Evolutionary conservation across 106 monocot genomes (phyloP).

Genomic region (Apostasia shenzhenica): DNA sequence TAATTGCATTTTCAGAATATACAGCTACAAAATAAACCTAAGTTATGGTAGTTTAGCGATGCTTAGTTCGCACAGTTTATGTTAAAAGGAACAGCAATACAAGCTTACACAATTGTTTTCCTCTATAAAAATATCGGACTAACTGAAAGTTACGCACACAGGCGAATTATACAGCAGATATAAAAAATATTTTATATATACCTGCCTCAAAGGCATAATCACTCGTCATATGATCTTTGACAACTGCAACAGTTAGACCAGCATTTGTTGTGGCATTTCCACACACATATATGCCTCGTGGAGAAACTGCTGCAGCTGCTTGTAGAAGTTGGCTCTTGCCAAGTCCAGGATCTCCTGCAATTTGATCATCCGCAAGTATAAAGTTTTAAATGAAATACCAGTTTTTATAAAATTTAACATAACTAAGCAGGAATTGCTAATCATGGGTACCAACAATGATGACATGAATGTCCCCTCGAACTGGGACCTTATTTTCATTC

Average conservation of each 20-base stretch:
- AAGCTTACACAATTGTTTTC: no score
- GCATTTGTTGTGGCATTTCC: slow-evolving; percentile 99
- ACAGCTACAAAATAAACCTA: no score
- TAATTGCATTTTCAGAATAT: no score
- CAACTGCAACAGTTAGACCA: slow-evolving; percentile 97
- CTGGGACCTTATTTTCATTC: slow-evolving; percentile 97
- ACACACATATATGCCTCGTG: slow-evolving; percentile 97
- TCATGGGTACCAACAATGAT: slow-evolving; percentile 80
- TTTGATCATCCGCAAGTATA: neutral
- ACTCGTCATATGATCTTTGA: slow-evolving; percentile 92
- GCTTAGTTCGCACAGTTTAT: no score
- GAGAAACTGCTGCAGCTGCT: slow-evolving; percentile 89
- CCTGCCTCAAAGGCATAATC: slow-evolving; percentile 99
- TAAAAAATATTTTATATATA: slow-evolving; percentile 9
- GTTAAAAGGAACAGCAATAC: no score
- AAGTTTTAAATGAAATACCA: neutral
- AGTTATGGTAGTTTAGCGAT: no score
- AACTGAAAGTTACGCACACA: no score
- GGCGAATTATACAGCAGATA: no score
- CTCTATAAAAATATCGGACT: no score
- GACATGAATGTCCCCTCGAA: slow-evolving; percentile 96
- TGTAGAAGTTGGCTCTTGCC: slow-evolving; percentile 99
- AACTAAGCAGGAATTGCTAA: neutral
- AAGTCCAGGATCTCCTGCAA: slow-evolving; percentile 91
- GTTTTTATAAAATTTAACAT: neutral